A percentile compares a stretch with the other conserved stretches of the same genome.
These are phyloP conservation scores for Sextonia rubra DNA, from an alignment of 164 flowering plant species.

Conservation along the genomic window DNA sequence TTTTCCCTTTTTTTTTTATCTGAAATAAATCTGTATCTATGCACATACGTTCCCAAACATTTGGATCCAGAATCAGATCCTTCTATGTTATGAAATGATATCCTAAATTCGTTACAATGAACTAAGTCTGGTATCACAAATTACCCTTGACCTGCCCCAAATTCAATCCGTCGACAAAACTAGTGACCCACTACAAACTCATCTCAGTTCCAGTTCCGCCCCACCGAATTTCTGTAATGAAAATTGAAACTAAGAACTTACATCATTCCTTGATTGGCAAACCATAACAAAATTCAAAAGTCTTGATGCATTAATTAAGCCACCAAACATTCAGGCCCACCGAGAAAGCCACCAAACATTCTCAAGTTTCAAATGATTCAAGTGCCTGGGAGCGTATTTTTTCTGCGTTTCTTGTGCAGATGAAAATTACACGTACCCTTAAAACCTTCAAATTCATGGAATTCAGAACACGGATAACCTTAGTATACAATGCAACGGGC, in stretches of 20 bases:
- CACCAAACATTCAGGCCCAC: not conserved
- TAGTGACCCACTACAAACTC: not conserved
- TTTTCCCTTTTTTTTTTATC: no score
- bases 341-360: not conserved
- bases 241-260: not conserved
- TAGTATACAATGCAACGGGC: not conserved
- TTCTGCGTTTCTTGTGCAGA: constrained; percentile 6
- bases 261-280: not conserved
- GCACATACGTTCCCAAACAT: no score
- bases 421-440: no score
- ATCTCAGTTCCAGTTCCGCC: not conserved
- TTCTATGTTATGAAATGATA: no score
- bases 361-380: not conserved
- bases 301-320: not conserved
- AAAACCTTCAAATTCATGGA: constrained; percentile 10
- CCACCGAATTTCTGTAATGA: not conserved
- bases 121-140: no score
- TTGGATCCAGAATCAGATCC: no score
- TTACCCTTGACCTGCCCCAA: no score
- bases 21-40: no score
- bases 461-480: not conserved
- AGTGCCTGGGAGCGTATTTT: constrained; percentile 4
- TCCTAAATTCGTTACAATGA: no score
- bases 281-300: not conserved
- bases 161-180: no score